Base-by-base conservation (phyloP, 208 protist species). In the Entamoeba moshkovskii region DNA sequence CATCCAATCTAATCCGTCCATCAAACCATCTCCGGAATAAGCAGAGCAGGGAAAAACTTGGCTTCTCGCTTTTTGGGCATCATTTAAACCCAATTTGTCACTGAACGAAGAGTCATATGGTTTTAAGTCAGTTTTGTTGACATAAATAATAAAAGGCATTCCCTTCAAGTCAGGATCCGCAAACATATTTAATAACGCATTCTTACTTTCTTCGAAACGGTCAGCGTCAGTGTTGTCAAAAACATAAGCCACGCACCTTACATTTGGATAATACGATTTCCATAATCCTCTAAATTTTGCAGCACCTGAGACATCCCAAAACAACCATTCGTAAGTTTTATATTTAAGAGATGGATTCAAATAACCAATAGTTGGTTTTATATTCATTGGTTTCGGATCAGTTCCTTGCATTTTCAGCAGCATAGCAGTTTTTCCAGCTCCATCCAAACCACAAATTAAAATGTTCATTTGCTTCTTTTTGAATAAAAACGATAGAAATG, bases 401-500 rank as follows among this genome's bases (percentile, higher is more conserved):
- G 18, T 38, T 29, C 59, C 59, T 85, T 85, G 59, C 59, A 85
- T 85, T 85, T 85, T 85, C 13, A 85, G 33, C 13, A 85, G 18
- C 13, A 85, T 11, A 4, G 59, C 22, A 3, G 59, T 85, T 38
- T 85, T 85, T 38, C 59, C 59, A 85, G 59, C 59, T 13, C 33
- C 33, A 38, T 85, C 59, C 25, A 85, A 85, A 13, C 59, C 59
- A 85, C 59, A 85, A 29, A 85, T 85, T 38, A 85, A 85, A 85
- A 85, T 38, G n/a, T 85, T 85, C 59, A 85, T 85, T 38, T 85
- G 59, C 25, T 85, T 85, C 59, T 85, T 85, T 85, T 85, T 85
- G 25, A 85, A 85, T 8, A 85, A 22, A 29, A 85, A 85, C n/a
- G 59, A 85, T 85, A 85, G 25, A 85, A 85, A 85, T 33, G 59